A percentile compares a stretch with the other conserved stretches of the same genome.
Evolutionary conservation across 257 asterid genomes (phyloP).

Genomic region (Lavandula angustifolia): DNA sequence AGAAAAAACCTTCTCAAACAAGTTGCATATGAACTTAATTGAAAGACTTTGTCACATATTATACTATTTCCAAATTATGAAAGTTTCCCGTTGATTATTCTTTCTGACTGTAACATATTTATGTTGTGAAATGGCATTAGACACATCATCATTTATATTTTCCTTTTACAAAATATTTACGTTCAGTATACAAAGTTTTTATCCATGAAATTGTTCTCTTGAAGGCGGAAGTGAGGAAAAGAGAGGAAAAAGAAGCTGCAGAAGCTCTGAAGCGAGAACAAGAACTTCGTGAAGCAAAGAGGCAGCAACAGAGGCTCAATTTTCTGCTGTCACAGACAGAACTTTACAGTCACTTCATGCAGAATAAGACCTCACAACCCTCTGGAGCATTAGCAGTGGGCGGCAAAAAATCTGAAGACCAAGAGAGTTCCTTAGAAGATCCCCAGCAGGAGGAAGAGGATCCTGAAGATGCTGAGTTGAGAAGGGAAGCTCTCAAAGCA

Average conservation of each 20-base stretch:
- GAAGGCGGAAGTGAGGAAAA: constrained; percentile 93
- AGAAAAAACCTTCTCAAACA: neutral
- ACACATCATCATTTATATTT: constrained; percentile 10
- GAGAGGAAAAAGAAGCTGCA: constrained; percentile 99
- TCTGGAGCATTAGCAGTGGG: constrained; percentile 55
- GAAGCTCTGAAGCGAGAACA: constrained; percentile 99
- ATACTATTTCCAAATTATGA: neutral
- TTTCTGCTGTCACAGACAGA: constrained; percentile 97
- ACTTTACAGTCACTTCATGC: constrained; percentile 99
- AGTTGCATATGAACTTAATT: too few relatives aligned
- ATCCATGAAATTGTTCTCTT: constrained; percentile 32
- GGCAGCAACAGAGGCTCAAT: constrained; percentile 98
- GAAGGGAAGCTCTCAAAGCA: constrained; percentile 95
- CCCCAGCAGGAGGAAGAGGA: constrained; percentile 67
- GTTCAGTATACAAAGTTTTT: constrained; percentile 8
- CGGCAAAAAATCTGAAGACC: constrained; percentile 54
- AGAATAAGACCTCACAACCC: constrained; percentile 74
- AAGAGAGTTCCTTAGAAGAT: constrained; percentile 65
- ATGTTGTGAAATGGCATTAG: constrained; percentile 12
- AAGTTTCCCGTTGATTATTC: neutral
- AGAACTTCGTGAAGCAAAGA: constrained; percentile 97
- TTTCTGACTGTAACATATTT: neutral
- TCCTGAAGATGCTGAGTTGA: constrained; percentile 89
- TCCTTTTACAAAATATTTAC: constrained; percentile 20
- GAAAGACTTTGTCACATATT: constrained; percentile 9